Evolutionary conservation across 2,329 filamentous ascomycete species (phyloP).

Genomic region (Didymella segeticola): DNA sequence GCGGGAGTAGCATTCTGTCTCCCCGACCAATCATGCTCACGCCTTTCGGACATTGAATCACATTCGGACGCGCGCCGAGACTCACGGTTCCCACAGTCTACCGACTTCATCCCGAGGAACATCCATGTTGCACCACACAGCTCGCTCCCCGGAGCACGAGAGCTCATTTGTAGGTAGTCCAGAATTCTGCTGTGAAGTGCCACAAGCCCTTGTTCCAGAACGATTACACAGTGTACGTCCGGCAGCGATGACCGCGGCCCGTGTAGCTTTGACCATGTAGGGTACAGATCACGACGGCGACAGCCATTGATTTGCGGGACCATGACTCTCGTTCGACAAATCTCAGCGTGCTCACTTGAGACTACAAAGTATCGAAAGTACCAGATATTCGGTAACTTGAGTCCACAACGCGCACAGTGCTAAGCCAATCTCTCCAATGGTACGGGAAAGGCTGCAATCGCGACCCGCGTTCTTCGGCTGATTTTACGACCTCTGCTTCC

Average conservation of each 20-base stretch:
- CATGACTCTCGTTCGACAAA: constrained; percentile 13
- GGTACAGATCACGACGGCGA: constrained; percentile 6
- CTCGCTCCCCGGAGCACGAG: background rate
- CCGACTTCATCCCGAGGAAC: background rate
- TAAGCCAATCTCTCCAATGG: background rate
- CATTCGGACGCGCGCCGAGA: constrained; percentile 6
- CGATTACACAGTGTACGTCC: background rate
- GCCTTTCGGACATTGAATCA: constrained; percentile 7
- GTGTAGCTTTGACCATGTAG: constrained; percentile 1
- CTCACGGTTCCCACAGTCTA: background rate
- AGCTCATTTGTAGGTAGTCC: background rate
- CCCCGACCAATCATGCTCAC: constrained; percentile 11
- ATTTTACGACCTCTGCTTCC: background rate
- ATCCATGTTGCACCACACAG: background rate
- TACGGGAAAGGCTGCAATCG: constrained; percentile 7
- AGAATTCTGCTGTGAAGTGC: background rate
- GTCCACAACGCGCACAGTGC: constrained; percentile 6
- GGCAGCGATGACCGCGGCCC: constrained; percentile 8
- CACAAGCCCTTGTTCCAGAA: too few species aligned
- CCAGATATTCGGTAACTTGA: constrained; percentile 13
- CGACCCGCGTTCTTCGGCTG: constrained; percentile 10
- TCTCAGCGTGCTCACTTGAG: constrained; percentile 10
- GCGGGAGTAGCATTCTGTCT: background rate
- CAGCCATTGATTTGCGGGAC: constrained; percentile 4
- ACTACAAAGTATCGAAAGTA: constrained; percentile 17